Conservation (phyloP, 345 rosid genomes). For the Hibiscus syriacus region DNA sequence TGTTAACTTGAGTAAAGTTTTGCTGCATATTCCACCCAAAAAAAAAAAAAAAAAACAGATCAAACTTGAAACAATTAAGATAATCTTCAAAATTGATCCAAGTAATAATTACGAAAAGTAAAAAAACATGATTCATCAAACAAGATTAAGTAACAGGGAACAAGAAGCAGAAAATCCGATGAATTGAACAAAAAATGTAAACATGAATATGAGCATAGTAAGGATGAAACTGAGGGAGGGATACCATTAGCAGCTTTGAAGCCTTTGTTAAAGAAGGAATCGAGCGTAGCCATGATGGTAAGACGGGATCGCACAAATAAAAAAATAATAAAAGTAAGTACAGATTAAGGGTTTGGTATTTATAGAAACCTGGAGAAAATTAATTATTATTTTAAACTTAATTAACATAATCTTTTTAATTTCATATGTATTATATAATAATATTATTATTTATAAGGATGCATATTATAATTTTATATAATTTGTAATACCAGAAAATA, state of each 20-base stretch:
- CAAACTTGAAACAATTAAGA: not conserved
- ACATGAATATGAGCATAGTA: not conserved
- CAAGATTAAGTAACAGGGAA: not conserved
- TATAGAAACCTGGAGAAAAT: not conserved
- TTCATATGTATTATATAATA: no score
- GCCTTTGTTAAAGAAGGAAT: constrained; percentile 84
- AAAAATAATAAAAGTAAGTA: not conserved
- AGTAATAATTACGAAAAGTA: not conserved
- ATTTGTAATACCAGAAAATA: no score
- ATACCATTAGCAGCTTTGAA: constrained; percentile 89
- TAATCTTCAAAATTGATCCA: not conserved
- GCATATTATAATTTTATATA: no score
- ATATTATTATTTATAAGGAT: no score
- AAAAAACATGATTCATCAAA: not conserved
- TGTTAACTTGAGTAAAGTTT: constrained; percentile 79
- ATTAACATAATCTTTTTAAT: no score
- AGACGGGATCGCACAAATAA: constrained; percentile 2
- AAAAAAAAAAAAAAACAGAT: not conserved
- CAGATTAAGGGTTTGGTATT: not conserved
- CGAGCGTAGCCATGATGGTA: constrained; percentile 71
- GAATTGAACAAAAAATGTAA: not conserved
- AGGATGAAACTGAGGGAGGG: not conserved
- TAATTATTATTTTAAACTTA: not conserved
- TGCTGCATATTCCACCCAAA: constrained; percentile 39
- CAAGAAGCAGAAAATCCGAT: not conserved